Base-by-base conservation (phyloP, 2,329 filamentous ascomycete species). In the Lasiodiplodia theobromae region DNA sequence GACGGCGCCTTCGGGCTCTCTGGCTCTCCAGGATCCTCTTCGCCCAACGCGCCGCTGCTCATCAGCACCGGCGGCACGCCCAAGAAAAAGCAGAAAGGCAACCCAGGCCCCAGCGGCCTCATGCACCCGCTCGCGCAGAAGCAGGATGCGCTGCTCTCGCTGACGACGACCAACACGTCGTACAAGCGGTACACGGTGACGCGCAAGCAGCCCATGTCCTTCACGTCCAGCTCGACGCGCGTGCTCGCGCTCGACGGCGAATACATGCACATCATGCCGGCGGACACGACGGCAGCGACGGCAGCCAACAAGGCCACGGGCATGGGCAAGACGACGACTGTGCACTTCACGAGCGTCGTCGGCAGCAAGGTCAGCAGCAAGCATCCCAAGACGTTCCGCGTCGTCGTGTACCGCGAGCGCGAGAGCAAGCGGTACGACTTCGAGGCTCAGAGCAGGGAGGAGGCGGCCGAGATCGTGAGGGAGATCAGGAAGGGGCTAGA, bases 401-500 rank as follows among this genome's bases (percentile, higher is more conserved):
- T 93, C 28, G 84, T 93, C 66, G 90, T 95, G 25, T 94, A 91
- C 78, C 91, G 89, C 77, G 88, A 90, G 60, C 88, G 89, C 1
- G 92, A 94, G 80, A 90, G 86, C 70, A 95, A 95, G 81, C 82
- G 92, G 70, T 96, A 96, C 79, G 92, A 96, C 72, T 96, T 96
- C 77, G 92, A 95, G 79, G 89, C 92, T n/a, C 88, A 86, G 72
- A 91, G 84, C 71, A 83, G 86, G 12, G 87, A 89, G 37, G 92
- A 94, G 79, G 92, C 92, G 53, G 84, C 87, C n/a, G 91, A 93
- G 76, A 93, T 96, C 76, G 92, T 95, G 34, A 85, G 83, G 68
- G 92, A 94, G 81, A 87, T 96, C 70, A 47, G 38, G 38, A 68
- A 58, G 25, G 67, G 67, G n/a, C 44, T 68, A 31, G 67, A 68